phyloP scores from a whole-genome alignment of 2,329 filamentous ascomycete genomes.

The Corynespora cassiicola region DNA sequence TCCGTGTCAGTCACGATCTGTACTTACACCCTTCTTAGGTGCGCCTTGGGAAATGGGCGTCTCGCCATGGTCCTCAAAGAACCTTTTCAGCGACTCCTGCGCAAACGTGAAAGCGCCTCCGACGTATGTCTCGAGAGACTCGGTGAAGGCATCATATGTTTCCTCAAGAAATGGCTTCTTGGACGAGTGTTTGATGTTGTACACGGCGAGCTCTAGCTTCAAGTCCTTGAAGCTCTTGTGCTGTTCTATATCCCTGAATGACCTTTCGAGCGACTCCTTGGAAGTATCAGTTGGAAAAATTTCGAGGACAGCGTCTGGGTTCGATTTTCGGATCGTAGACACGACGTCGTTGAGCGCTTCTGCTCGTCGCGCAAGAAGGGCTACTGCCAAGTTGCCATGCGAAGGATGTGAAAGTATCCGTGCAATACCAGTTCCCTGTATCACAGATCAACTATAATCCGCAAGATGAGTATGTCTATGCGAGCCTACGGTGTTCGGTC shows the following conservation, averaged over 20 bases:
- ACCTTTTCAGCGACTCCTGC: conserved; percentile 59
- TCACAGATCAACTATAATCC: neutral
- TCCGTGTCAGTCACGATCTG: too few relatives aligned
- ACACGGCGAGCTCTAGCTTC: conserved; percentile 61
- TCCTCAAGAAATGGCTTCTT: conserved; percentile 64
- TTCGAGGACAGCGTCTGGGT: conserved; percentile 55
- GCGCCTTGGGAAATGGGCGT: conserved; percentile 53
- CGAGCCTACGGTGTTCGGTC: conserved; percentile 35
- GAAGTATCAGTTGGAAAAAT: conserved; percentile 60
- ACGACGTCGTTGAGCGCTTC: conserved; percentile 54
- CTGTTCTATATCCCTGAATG: conserved; percentile 57
- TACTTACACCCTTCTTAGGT: conserved; percentile 57
- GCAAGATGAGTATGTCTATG: neutral
- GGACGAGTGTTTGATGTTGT: conserved; percentile 62
- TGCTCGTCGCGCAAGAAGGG: conserved; percentile 58
- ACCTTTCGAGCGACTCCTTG: conserved; percentile 53
- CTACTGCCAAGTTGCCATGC: conserved; percentile 63
- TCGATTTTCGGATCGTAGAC: conserved; percentile 49
- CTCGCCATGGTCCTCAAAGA: conserved; percentile 61
- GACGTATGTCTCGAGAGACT: conserved; percentile 59
- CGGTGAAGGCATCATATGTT: conserved; percentile 53
- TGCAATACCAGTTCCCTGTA: conserved; percentile 62
- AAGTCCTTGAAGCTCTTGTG: conserved; percentile 57
- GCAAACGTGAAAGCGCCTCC: conserved; percentile 64
- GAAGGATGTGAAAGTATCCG: conserved; percentile 58